Base-by-base conservation (phyloP, 2,329 filamentous ascomycete species). In the Penicillium brevicompactum region DNA sequence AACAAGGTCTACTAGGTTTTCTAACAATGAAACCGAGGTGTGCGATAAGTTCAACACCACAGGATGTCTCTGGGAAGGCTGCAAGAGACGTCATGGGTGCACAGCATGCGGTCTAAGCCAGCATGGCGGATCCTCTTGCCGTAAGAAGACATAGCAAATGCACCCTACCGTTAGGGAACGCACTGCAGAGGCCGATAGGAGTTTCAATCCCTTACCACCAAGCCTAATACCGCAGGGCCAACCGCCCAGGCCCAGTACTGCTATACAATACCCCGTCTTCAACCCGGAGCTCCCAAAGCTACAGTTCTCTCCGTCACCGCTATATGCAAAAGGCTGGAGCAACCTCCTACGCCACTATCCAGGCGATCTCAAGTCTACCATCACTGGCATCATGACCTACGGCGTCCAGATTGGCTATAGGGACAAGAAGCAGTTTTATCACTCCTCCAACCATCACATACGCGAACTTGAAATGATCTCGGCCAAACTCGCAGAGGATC, bases 291-390 rank as follows among this genome's bases (percentile, higher is more conserved):
- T 48, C 34, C 46, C 46, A 48, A 48, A 11, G 10, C 21, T 48
- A 48, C 46, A 48, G 46, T 40, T 16, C 46, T 48, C 46, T 40
- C 46, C 46, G 32, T 48, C 46, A 27, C 46, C 46, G 40, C 46
- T 48, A 10, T 38, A 48, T 38, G n/a, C 46, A 11, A 11, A 48
- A 48, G 46, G 4, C 46, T 48, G 32, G 46, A 40, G 32, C 32
- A 48, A 48, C 10, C 46, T 48, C 10, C 32, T 48, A 40, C 46
- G 46, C 46, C 14, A 48, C 46, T 48, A 48, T 47, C 45, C 45
- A 34, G 45, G 45, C 45, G 45, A 37, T 37, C 45, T 47, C 45
- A 30, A 13, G 45, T 37, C 30, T 21, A 47, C 45, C 34, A 47
- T 47, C 45, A 18, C 45, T 37, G 45, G 45, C 6, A 47, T 47